Conservation (phyloP, 2,329 filamentous ascomycete genomes). For the Ceratocystis albifundus region DNA sequence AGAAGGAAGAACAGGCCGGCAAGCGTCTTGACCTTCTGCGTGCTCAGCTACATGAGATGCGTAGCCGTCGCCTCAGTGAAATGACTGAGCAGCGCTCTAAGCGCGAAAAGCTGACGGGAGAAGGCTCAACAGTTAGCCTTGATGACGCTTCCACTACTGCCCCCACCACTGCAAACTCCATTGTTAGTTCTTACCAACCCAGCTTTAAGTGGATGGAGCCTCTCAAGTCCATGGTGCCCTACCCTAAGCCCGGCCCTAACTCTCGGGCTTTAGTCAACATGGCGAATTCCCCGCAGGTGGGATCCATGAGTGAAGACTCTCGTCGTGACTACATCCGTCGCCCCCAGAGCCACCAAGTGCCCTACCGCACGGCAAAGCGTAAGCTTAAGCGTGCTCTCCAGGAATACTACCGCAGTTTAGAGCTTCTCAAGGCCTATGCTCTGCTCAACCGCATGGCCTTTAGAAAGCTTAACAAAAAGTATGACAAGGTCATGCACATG, state of each 20-base stretch:
- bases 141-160: neutral
- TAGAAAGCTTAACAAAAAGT: slow-evolving; percentile 97
- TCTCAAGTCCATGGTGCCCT: slow-evolving; percentile 34
- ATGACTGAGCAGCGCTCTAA: slow-evolving; percentile 38
- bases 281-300: slow-evolving; percentile 39
- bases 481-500: slow-evolving; percentile 79
- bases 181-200: too few species aligned
- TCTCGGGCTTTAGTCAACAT: slow-evolving; percentile 48
- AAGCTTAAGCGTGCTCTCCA: slow-evolving; percentile 85
- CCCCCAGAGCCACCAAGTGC: slow-evolving; percentile 45
- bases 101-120: slow-evolving; percentile 26
- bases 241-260: slow-evolving; percentile 43
- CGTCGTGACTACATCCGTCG: slow-evolving; percentile 43
- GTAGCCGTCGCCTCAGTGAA: slow-evolving; percentile 68
- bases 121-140: slow-evolving; percentile 24
- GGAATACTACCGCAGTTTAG: slow-evolving; percentile 85
- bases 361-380: slow-evolving; percentile 77
- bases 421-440: slow-evolving; percentile 84
- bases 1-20: slow-evolving; percentile 77
- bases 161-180: slow-evolving; percentile 3
- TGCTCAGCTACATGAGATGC: slow-evolving; percentile 85
- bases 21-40: slow-evolving; percentile 58
- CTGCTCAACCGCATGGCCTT: slow-evolving; percentile 86
- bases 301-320: slow-evolving; percentile 28
- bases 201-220: slow-evolving; percentile 38